Percentiles rank a stretch among this genome's conserved stretches.
Evolutionary conservation across 73 alveolate species (phyloP).

Genomic region (Stentor coeruleus): DNA sequence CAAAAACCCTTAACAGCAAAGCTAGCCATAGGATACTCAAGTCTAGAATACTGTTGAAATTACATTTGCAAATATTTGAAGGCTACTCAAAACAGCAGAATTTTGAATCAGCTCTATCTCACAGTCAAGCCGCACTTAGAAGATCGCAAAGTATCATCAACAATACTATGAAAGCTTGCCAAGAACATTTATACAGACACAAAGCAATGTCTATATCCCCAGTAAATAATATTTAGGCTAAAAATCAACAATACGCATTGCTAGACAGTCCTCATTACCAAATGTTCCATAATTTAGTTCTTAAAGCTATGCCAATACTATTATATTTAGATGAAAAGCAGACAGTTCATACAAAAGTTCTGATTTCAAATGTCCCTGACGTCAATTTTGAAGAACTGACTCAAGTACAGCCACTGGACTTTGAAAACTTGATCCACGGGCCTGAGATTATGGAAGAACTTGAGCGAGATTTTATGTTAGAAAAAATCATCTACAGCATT

Average conservation of each 20-base stretch:
- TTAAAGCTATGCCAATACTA: background rate
- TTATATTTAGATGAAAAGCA: slow-evolving; percentile 1
- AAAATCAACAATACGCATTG: background rate
- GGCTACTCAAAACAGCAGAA: background rate
- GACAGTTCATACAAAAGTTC: background rate
- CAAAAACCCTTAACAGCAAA: background rate
- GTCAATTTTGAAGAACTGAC: background rate
- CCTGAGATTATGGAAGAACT: slow-evolving; percentile 5
- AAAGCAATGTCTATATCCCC: background rate
- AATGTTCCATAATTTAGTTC: background rate
- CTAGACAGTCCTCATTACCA: slow-evolving; percentile 24
- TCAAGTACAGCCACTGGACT: background rate
- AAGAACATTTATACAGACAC: slow-evolving; percentile 13
- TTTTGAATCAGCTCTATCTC: background rate
- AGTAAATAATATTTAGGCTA: background rate
- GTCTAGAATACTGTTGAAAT: background rate
- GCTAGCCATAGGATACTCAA: background rate
- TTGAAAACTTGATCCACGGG: background rate
- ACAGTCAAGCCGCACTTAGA: background rate
- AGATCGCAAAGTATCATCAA: background rate
- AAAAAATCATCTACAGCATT: background rate
- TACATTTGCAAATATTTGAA: background rate
- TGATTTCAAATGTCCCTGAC: background rate
- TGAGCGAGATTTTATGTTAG: background rate
- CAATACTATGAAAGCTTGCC: background rate